Percentiles rank a stretch among this genome's conserved stretches.
phyloP scores from a whole-genome alignment of 139 green algal species.

The Chlamydomonas incerta region DNA sequence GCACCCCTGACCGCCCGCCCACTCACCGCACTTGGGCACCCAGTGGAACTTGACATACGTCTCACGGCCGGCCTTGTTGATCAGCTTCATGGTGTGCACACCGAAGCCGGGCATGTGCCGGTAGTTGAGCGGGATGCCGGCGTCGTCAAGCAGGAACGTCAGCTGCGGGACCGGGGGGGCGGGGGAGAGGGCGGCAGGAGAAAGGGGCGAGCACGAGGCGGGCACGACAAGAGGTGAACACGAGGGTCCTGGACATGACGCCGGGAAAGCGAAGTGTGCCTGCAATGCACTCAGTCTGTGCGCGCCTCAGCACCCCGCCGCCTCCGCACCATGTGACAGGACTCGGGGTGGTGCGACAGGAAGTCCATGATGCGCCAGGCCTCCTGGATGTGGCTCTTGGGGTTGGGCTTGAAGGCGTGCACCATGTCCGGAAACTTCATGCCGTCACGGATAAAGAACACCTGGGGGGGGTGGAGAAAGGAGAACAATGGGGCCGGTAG shows the following conservation, averaged over 20 bases:
- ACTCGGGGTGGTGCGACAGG: slow-evolving; percentile 94
- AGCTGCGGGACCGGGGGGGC: slow-evolving; percentile 80
- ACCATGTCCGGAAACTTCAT: slow-evolving; percentile 99
- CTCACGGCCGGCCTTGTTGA: slow-evolving; percentile 85
- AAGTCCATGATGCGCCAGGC: slow-evolving; percentile 97
- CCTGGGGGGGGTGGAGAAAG: slow-evolving; percentile 49
- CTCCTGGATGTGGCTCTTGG: slow-evolving; percentile 96
- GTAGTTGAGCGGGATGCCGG: slow-evolving; percentile 94
- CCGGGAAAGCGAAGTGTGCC: too few relatives aligned
- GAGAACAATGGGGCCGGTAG: too few relatives aligned
- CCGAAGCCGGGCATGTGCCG: slow-evolving; percentile 96
- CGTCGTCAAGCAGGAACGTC: slow-evolving; percentile 93
- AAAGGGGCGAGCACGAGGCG: too few relatives aligned
- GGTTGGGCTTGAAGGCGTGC: slow-evolving; percentile 97
- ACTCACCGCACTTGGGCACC: slow-evolving; percentile 84
- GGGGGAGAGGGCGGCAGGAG: too few relatives aligned
- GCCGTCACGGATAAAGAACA: slow-evolving; percentile 95
- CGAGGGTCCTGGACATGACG: neutral
- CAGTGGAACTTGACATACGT: slow-evolving; percentile 98
- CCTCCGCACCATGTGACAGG: slow-evolving; percentile 91
- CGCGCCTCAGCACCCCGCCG: too few relatives aligned
- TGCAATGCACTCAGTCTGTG: too few relatives aligned
- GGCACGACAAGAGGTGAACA: neutral
- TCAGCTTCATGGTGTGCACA: slow-evolving; percentile 95
- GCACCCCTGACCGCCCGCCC: too few relatives aligned